Conservation (phyloP, 2,329 filamentous ascomycete species). For the Leptographium wingfieldii region DNA sequence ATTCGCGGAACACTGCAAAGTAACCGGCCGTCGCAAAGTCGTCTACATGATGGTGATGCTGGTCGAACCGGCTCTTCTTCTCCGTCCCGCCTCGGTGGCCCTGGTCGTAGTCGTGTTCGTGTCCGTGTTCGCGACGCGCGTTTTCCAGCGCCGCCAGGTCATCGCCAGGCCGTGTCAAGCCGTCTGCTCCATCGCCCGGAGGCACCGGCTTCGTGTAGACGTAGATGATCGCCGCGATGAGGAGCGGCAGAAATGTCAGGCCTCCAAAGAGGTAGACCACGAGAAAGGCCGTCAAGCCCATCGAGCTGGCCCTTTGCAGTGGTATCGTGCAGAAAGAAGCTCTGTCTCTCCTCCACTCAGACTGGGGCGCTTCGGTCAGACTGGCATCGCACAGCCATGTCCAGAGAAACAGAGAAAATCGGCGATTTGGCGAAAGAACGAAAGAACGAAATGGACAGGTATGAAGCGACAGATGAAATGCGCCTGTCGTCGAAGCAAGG, state of each 20-base stretch:
- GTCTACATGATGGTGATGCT: slow-evolving; percentile 48
- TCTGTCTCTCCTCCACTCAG: background rate
- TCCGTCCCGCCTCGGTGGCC: background rate
- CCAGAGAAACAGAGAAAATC: background rate
- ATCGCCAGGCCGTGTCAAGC: slow-evolving; percentile 45
- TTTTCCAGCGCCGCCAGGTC: slow-evolving; percentile 50
- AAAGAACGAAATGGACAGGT: background rate
- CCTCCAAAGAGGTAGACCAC: slow-evolving; percentile 75
- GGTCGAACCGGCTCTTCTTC: slow-evolving; percentile 34
- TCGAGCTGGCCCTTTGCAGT: background rate
- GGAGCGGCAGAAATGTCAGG: slow-evolving; percentile 71
- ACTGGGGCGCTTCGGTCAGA: background rate
- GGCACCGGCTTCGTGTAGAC: slow-evolving; percentile 52
- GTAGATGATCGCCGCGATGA: slow-evolving; percentile 38
- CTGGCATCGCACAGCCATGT: background rate
- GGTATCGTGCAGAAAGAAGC: background rate
- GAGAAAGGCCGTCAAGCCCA: slow-evolving; percentile 43
- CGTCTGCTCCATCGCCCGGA: slow-evolving; percentile 3
- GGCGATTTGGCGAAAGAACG: too few relatives aligned
- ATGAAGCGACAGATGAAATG: background rate
- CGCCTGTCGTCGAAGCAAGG: too few relatives aligned
- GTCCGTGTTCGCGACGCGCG: slow-evolving; percentile 14
- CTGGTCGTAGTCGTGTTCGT: slow-evolving; percentile 10
- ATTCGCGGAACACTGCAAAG: slow-evolving; percentile 91
- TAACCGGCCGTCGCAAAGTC: slow-evolving; percentile 74